Percentiles rank a stretch among this genome's conserved stretches.
Evolutionary conservation across 2,329 filamentous ascomycete species (phyloP).

Genomic region (Didymella pomorum): DNA sequence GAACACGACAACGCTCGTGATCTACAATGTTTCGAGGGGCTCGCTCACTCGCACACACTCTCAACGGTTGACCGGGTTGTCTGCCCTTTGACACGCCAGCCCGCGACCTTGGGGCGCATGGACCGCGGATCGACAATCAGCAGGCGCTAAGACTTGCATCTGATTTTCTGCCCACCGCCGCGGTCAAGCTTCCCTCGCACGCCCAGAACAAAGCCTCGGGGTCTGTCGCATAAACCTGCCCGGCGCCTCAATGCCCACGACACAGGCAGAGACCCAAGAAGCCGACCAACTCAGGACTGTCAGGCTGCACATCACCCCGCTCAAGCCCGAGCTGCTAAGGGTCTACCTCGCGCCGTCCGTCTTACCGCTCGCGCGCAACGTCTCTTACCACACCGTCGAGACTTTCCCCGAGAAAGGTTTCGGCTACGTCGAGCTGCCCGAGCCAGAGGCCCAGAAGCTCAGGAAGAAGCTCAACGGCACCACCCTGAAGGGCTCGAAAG

Average conservation of each 20-base stretch:
- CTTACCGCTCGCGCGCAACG: conserved; percentile 72
- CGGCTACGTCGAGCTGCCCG: conserved; percentile 87
- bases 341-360: conserved; percentile 75
- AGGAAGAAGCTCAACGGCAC: conserved; percentile 90
- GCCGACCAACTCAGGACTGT: conserved; percentile 39
- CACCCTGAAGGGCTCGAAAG: conserved; percentile 82
- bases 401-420: conserved; percentile 91
- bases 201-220: conserved; percentile 9
- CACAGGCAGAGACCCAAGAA: conserved; percentile 36
- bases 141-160: conserved; percentile 39
- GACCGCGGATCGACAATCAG: conserved; percentile 18
- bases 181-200: conserved; percentile 13
- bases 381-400: conserved; percentile 86
- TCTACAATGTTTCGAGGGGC: background rate
- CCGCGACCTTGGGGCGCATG: conserved; percentile 5
- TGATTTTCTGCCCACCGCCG: conserved; percentile 42
- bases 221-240: conserved; percentile 10
- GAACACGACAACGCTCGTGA: background rate
- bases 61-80: background rate
- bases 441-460: conserved; percentile 84
- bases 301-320: conserved; percentile 86
- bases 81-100: background rate
- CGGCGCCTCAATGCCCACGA: conserved; percentile 45
- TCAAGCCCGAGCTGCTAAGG: conserved; percentile 76
- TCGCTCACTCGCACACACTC: background rate